A percentile compares a stretch with the other conserved stretches of the same genome.
Conservation (phyloP, 352 stramenopile genomes). For the Phytopythium delawarense region DNA sequence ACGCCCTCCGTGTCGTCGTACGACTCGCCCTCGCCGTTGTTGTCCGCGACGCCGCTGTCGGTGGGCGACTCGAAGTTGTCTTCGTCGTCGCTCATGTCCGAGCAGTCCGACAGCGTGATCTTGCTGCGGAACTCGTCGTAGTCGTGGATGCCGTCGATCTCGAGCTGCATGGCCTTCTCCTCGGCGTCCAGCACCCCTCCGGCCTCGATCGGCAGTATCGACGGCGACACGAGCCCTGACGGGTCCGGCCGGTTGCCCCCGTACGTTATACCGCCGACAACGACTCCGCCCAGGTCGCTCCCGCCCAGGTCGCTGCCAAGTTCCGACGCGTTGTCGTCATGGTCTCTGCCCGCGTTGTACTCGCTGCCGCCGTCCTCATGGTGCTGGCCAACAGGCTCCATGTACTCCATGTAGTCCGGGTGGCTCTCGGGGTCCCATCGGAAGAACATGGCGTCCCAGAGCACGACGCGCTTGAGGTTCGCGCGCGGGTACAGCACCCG, state of each 20-base stretch:
- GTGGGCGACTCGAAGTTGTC: slow-evolving; percentile 38
- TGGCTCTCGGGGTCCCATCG: slow-evolving; percentile 82
- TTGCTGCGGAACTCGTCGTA: slow-evolving; percentile 70
- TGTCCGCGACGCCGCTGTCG: slow-evolving; percentile 22
- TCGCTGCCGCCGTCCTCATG: slow-evolving; percentile 21
- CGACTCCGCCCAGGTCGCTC: slow-evolving; percentile 2
- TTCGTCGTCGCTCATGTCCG: slow-evolving; percentile 80
- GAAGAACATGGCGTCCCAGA: slow-evolving; percentile 87
- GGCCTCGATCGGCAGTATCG: slow-evolving; percentile 31
- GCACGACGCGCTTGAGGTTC: slow-evolving; percentile 84
- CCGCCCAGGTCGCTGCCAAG: not conserved
- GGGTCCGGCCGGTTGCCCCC: slow-evolving; percentile 3
- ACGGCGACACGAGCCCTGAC: slow-evolving; percentile 16
- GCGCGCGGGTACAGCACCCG: slow-evolving; percentile 78
- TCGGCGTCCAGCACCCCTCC: slow-evolving; percentile 44
- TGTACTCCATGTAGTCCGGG: slow-evolving; percentile 85
- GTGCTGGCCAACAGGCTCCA: slow-evolving; percentile 49
- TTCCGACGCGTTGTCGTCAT: slow-evolving; percentile 5
- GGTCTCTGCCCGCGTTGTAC: slow-evolving; percentile 11
- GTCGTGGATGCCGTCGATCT: slow-evolving; percentile 83
- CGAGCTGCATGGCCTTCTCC: slow-evolving; percentile 61
- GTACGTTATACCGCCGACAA: slow-evolving; percentile 4
- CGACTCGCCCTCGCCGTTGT: slow-evolving; percentile 1
- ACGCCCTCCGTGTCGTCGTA: slow-evolving; percentile 20
- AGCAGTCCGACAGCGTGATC: slow-evolving; percentile 67